Conservation (phyloP, 495 filamentous ascomycete species). For the Aspergillus carlsbadensis region DNA sequence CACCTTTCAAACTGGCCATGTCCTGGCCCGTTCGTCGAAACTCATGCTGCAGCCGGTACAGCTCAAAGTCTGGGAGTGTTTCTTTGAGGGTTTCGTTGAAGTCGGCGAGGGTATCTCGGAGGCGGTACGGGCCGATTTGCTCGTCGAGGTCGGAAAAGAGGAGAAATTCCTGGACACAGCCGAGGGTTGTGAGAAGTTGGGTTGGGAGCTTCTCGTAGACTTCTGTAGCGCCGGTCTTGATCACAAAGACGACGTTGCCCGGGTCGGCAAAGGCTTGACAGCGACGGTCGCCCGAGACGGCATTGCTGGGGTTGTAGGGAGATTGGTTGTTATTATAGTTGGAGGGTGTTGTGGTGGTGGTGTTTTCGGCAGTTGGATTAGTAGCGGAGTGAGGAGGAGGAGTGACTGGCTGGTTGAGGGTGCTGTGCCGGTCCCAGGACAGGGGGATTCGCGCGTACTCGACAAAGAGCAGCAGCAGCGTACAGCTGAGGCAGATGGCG, state of each 20-base stretch:
- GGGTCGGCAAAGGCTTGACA: slow-evolving; percentile 16
- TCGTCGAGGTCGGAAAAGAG: slow-evolving; percentile 60
- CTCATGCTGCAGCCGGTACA: slow-evolving; percentile 51
- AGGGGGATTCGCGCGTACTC: slow-evolving; percentile 5
- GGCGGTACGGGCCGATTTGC: slow-evolving; percentile 42
- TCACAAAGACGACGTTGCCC: slow-evolving; percentile 25
- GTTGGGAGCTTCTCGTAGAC: slow-evolving; percentile 51
- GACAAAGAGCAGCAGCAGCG: slow-evolving; percentile 7
- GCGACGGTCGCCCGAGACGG: slow-evolving; percentile 6
- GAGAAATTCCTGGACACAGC: slow-evolving; percentile 51
- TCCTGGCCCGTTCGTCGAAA: slow-evolving; percentile 41
- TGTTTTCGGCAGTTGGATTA: neutral
- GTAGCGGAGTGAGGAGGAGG: neutral
- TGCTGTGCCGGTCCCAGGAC: slow-evolving; percentile 3
- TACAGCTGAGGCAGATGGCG: slow-evolving; percentile 10
- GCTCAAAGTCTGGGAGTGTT: slow-evolving; percentile 49
- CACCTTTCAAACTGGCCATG: slow-evolving; percentile 11
- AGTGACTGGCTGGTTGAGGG: neutral
- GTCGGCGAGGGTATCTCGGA: slow-evolving; percentile 53
- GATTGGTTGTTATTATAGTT: slow-evolving; percentile 4
- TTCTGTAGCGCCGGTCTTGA: slow-evolving; percentile 60
- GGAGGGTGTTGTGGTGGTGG: neutral
- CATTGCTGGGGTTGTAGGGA: slow-evolving; percentile 6
- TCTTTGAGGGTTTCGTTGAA: slow-evolving; percentile 32
- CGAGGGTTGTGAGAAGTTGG: slow-evolving; percentile 53